Conservation (phyloP, 2,329 filamentous ascomycete genomes). For the Plenodomus tracheiphilus region DNA sequence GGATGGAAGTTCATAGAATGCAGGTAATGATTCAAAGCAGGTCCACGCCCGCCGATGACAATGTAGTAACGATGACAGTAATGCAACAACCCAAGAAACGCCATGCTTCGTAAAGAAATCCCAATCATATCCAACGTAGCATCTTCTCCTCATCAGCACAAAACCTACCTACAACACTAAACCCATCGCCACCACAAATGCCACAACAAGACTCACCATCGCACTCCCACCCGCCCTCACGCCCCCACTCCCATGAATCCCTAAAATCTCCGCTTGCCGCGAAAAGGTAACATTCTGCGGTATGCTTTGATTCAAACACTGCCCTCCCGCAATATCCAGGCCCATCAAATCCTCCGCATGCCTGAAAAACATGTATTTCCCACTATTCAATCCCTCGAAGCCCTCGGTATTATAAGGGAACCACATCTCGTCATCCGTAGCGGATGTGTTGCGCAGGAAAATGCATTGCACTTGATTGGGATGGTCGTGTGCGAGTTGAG, state of each 20-base stretch:
- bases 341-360: slow-evolving; percentile 68
- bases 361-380: slow-evolving; percentile 78
- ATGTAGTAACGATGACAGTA: too few species aligned
- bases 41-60: too few species aligned
- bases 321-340: slow-evolving; percentile 68
- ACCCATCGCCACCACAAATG: slow-evolving; percentile 34
- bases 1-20: too few species aligned
- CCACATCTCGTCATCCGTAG: slow-evolving; percentile 67
- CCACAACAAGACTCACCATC: slow-evolving; percentile 39
- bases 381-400: slow-evolving; percentile 68
- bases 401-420: slow-evolving; percentile 77
- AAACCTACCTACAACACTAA: slow-evolving; percentile 30
- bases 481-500: slow-evolving; percentile 64
- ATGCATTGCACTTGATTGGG: slow-evolving; percentile 77
- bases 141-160: too few species aligned
- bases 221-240: slow-evolving; percentile 29
- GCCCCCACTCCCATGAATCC: slow-evolving; percentile 38
- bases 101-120: too few species aligned
- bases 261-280: slow-evolving; percentile 40
- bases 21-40: too few species aligned
- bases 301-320: slow-evolving; percentile 68
- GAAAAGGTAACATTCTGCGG: slow-evolving; percentile 72
- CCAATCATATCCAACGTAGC: too few species aligned
- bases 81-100: too few species aligned
- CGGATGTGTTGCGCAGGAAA: slow-evolving; percentile 72